Conservation (phyloP, 2,329 filamentous ascomycete species). For the Trichophyton benhamiae region DNA sequence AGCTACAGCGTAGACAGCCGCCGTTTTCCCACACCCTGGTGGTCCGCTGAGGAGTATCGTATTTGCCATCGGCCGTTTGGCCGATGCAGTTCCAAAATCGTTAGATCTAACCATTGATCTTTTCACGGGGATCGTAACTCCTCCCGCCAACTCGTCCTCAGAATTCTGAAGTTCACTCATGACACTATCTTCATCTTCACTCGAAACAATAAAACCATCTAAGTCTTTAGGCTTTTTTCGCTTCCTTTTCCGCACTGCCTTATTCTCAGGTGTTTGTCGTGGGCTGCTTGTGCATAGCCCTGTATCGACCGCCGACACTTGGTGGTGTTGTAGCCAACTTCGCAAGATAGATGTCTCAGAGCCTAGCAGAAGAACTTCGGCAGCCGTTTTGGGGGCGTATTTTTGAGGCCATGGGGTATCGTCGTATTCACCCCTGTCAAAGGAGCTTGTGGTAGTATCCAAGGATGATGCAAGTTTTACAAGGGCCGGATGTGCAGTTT, state of each 20-base stretch:
- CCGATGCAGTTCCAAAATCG: constrained; percentile 24
- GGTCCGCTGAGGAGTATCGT: constrained; percentile 81
- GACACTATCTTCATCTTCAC: constrained; percentile 59
- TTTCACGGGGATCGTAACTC: constrained; percentile 25
- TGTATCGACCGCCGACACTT: constrained; percentile 63
- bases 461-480: constrained; percentile 49
- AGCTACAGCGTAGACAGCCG: constrained; percentile 79
- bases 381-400: constrained; percentile 59
- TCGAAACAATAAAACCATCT: constrained; percentile 68
- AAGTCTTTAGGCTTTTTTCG: constrained; percentile 58
- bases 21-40: constrained; percentile 83
- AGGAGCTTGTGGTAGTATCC: constrained; percentile 55
- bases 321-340: constrained; percentile 68
- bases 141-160: constrained; percentile 32
- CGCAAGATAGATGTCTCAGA: constrained; percentile 58
- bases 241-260: constrained; percentile 36
- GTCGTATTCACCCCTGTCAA: constrained; percentile 69
- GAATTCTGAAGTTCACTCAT: constrained; percentile 55
- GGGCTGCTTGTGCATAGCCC: constrained; percentile 21
- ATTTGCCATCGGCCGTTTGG: constrained; percentile 47
- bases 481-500: constrained; percentile 45
- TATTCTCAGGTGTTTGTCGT: constrained; percentile 19
- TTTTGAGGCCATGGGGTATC: constrained; percentile 65
- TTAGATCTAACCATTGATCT: constrained; percentile 33
- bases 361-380: constrained; percentile 63